Base-by-base conservation (phyloP, 1,284 basidiomycete genomes). In the Leccinum fallax region DNA sequence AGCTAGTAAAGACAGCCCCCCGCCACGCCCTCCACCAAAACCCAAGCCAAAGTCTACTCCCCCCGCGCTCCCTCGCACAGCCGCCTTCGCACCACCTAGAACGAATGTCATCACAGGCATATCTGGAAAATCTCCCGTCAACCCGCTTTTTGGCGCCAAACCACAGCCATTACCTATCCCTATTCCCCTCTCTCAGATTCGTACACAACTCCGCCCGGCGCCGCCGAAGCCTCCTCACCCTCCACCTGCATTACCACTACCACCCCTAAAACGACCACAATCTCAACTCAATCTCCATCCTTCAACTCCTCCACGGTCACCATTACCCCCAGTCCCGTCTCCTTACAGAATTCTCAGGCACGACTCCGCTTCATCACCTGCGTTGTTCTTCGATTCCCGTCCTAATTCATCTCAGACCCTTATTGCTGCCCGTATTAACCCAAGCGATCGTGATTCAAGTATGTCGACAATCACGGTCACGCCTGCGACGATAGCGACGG, bases 401-500 rank as follows among this genome's bases (percentile, higher is more conserved):
- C 62, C 62, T 16, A 52, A 34, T 19, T 67, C 74, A 4, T 68
- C 70, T 24, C 66, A 65, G 40, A 57, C 62, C 13, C 65, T 71
- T 24, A 60, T 60, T 26, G 63, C 67, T 48, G 16, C 24, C 24
- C 69, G 62, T 34, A 43, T 53, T 5, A 65, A 51, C 13, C 30
- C 64, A 1, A 57, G 67, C 11, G 80, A 82, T 59, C 74, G 84
- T 28, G 80, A 84, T 67, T 85, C 84, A 60, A 80, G 77, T 63
- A 73, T 81, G n/a, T 83, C 83, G 19, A 84, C 74, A 30, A 76
- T 80, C 30, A 83, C 82, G 36, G 80, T 84, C 19, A 76, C 81
- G 8, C 78, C 78, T 52, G 81, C 79, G 10, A 83, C 81, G 8
- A 78, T 85, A 59, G 71, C 78, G 10, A 71, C 74, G 13, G 71